Evolutionary conservation across 164 flowering plant species (phyloP).

Genomic region (Tetracentron sinense): DNA sequence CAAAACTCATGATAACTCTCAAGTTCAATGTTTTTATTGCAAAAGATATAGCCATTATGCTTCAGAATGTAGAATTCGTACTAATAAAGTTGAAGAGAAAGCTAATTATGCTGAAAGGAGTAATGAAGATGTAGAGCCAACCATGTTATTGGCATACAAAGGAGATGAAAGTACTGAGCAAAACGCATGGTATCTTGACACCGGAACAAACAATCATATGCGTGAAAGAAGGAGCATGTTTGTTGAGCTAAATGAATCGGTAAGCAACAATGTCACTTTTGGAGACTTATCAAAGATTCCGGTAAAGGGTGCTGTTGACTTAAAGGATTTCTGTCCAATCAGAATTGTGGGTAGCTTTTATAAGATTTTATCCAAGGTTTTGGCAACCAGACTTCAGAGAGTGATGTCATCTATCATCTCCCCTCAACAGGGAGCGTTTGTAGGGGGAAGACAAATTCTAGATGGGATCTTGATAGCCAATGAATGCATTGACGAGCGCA

Average conservation of each 20-base stretch:
- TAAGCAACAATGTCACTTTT: constrained; percentile 11
- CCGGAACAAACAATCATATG: constrained; percentile 29
- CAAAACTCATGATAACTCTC: constrained; percentile 20
- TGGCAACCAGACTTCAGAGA: too few relatives aligned
- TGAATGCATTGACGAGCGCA: too few relatives aligned
- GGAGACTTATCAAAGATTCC: constrained; percentile 8
- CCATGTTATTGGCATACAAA: constrained; percentile 8
- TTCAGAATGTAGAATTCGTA: constrained; percentile 5
- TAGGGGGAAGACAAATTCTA: too few relatives aligned
- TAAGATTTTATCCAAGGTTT: too few relatives aligned
- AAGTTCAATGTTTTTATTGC: constrained; percentile 20
- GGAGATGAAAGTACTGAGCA: background rate
- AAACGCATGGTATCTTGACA: constrained; percentile 19
- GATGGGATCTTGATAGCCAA: too few relatives aligned
- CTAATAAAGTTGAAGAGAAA: constrained; percentile 6
- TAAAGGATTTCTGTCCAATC: too few relatives aligned
- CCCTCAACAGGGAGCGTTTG: too few relatives aligned
- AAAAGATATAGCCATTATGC: constrained; percentile 17
- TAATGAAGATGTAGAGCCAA: background rate
- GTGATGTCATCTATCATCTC: too few relatives aligned
- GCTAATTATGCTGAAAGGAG: constrained; percentile 9
- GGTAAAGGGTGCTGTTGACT: too few relatives aligned
- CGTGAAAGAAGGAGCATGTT: constrained; percentile 21
- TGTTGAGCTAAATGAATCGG: constrained; percentile 17
- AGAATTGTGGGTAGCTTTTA: too few relatives aligned